Base-by-base conservation (phyloP, 129 eudicot species). In the Centrapalus pauciflorus region DNA sequence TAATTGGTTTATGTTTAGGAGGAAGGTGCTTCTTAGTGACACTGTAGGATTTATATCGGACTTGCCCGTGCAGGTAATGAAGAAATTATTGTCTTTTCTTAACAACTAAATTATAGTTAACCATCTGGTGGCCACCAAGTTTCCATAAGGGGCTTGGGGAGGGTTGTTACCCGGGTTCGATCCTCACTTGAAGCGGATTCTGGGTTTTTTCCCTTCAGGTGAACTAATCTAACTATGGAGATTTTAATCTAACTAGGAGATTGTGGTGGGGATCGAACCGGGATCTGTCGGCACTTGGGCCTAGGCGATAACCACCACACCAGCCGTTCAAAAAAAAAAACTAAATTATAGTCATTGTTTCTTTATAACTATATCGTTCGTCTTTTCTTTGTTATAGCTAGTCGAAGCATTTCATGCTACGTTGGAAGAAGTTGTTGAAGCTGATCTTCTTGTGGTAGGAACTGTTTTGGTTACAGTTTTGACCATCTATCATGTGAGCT, bases 391-490 rank as follows among this genome's bases (percentile, higher is more conserved):
- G 60, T 67, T 64, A 72, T 82, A 94, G 99, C 73, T 94, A 46
- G 88, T 94, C 19, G 95, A 89, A 84, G 99, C 99, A 43, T 94
- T 94, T 80, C 95, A 89, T 78, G 95, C 99, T 52, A 94, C 99
- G 32, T 75, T 94, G 77, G 99, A 94, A 72, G 99, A 94, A 85
- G 99, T 94, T 79, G 95, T 81, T 46, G 96, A 94, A 75, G 99
- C 99, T 52, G 99, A 94, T 75, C 85, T 94, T 75, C 99, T 94
- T 59, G 99, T 89, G 97, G 99, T 89, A 82, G 61, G 84, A 61
- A 45, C 64, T 46, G 43, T 26, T 29, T 65, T 64, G 14, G n/a
- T n/a, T n/a, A n/a, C n/a, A n/a, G n/a, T 60, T 46, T 65, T 64
- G 14, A 43, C 25, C 16, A 30, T 71, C 5, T 68, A 2, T 46